Base-by-base conservation (phyloP, 1,284 basidiomycete genomes). In the Dichomitus squalens region DNA sequence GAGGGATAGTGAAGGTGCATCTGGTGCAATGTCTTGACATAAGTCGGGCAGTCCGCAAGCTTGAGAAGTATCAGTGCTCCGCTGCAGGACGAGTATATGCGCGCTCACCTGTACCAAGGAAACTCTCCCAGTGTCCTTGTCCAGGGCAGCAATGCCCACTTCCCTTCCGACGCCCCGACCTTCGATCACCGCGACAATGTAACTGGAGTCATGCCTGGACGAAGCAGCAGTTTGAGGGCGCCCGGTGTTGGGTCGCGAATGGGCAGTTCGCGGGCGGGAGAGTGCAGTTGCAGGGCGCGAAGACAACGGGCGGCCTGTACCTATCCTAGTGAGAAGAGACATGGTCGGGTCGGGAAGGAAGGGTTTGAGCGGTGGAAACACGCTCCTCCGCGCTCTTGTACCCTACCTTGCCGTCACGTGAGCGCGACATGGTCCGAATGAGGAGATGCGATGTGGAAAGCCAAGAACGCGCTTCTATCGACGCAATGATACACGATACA, bases 11-110 rank as follows among this genome's bases (percentile, higher is more conserved):
- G 87, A 8, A 93, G 70, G 60, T 88, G 84, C 76, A 96, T 83
- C 66, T 96, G 92, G 62, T 96, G 92, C 7, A 96, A 74, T 0
- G 92, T 94, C 70, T 92, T 93, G 57, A 93, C 86, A 65, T 94
- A 97, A 18, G 92, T 92, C 57, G 89, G 82, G 62, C 87, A 89
- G 67, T 95, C 92, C 34, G 88, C 84, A 23, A 94, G 78, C 92
- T 95, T 33, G 66, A 2, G 29, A 21, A 44, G 7, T 27, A 31
- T 52, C 38, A 51, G 12, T 27, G 27, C n/a, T 33, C 14, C 0
- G 27, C 29, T 20, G 9, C 6, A 12, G 14, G 18, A 44, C 25
- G 16, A 23, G 51, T 7, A 39, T 34, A 35, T 34, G 33, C 68
- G 59, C 20, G 51, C 70, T 20, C 52, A 88, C 90, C 78, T 92